Base-by-base conservation (phyloP, 495 filamentous ascomycete genomes). In the Penicillium riverlandense region DNA sequence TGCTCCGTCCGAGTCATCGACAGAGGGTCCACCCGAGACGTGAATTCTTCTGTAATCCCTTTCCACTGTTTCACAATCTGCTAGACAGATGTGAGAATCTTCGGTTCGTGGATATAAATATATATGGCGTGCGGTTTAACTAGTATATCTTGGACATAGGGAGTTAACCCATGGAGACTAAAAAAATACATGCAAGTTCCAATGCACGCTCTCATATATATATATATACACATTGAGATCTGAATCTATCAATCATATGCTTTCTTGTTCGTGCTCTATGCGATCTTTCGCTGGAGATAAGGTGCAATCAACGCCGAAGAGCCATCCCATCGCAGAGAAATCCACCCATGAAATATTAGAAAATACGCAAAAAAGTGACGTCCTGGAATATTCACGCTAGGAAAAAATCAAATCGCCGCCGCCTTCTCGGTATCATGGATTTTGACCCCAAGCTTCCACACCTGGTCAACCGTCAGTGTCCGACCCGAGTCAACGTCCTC, bases 381-480 rank as follows among this genome's bases (percentile, higher is more conserved):
- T 3, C 22, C 22, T 22, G 22, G 22, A 4, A 22, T 22, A 22
- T 22, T 22, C 22, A 41, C 15, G 15, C 4, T 16, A 16, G 15
- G 9, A 43, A 16, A 35, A 36, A 32, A 30, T 29, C 29, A 29
- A 47, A 35, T 34, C 9, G 27, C 38, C 42, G 11, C 43, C 32
- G 46, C 44, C 47, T 67, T 65, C 8, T 59, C 64, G 8, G 47
- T 46, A 48, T 74, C 70, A 45, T 62, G 59, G 16, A 74, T 68
- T 58, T 71, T 72, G 7, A 63, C 58, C n/a, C 85, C 85, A 56
- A 84, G 81, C 63, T 90, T 90, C 83, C 83, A 90, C 27, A 88
- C 84, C 58, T 88, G 75, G 47, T 85, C 81, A 7, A 90, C 72
- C 33, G 63, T 71, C 55, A 90, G 62, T 27, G 54, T 65, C 4